Evolutionary conservation across 805 yeast species (phyloP).

Genomic region (Cyberlindnera japonica): DNA sequence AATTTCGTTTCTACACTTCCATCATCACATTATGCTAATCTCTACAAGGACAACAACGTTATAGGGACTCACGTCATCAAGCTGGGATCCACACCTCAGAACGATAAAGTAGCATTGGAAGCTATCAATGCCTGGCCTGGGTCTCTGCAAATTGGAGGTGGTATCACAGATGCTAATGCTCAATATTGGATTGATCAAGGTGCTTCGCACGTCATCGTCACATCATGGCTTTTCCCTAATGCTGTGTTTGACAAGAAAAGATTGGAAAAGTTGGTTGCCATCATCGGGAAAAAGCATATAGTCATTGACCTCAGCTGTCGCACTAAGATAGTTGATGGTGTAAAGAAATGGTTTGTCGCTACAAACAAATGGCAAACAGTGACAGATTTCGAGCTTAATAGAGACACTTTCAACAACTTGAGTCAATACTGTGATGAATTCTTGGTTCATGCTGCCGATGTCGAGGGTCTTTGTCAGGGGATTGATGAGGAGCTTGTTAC

Average conservation of each 20-base stretch:
- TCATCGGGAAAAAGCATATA: slow-evolving; percentile 64
- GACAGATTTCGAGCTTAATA: slow-evolving; percentile 58
- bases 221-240: slow-evolving; percentile 82
- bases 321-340: slow-evolving; percentile 27
- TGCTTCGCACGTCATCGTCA: slow-evolving; percentile 87
- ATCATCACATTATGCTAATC: slow-evolving; percentile 66
- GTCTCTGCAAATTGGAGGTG: slow-evolving; percentile 87
- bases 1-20: slow-evolving; percentile 79
- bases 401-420: slow-evolving; percentile 50
- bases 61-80: slow-evolving; percentile 90
- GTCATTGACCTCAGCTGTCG: slow-evolving; percentile 91
- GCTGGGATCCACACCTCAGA: slow-evolving; percentile 69
- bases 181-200: slow-evolving; percentile 67
- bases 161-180: slow-evolving; percentile 75
- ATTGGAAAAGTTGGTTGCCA: slow-evolving; percentile 42
- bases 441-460: slow-evolving; percentile 96
- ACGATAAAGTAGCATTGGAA: slow-evolving; percentile 76
- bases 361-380: slow-evolving; percentile 96
- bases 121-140: slow-evolving; percentile 77
- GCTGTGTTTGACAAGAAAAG: slow-evolving; percentile 51
- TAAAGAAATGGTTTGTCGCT: slow-evolving; percentile 79
- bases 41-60: slow-evolving; percentile 59
- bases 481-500: slow-evolving; percentile 77
- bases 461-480: slow-evolving; percentile 93
- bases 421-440: slow-evolving; percentile 77